Percentiles rank a stretch among this genome's conserved stretches.
These are phyloP conservation scores for Cucurbita argyrosperma DNA, from an alignment of 306 rosid genomes.

Conservation along the genomic window DNA sequence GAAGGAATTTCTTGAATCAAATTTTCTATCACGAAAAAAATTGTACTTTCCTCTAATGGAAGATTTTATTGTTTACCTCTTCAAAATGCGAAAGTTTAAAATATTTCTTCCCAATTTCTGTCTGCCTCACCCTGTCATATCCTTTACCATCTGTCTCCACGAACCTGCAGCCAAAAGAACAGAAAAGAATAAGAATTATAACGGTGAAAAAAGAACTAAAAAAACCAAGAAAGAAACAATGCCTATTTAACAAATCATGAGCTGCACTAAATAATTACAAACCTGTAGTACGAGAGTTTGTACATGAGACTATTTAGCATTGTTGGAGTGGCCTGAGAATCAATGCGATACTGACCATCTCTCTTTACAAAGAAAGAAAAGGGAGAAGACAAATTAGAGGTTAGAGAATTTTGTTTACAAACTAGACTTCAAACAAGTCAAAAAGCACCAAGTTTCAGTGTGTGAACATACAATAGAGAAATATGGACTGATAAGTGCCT, in stretches of 20 bases:
- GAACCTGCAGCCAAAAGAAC: constrained; percentile 38
- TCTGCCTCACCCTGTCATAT: constrained; percentile 79
- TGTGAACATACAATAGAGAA: not conserved
- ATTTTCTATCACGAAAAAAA: not conserved
- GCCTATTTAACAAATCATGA: not conserved
- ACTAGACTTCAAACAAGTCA: not conserved
- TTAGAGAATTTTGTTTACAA: not conserved
- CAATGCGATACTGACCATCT: constrained; percentile 95
- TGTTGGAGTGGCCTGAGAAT: constrained; percentile 86
- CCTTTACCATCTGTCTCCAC: constrained; percentile 97
- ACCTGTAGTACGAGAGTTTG: constrained; percentile 97
- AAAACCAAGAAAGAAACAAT: constrained; percentile 1
- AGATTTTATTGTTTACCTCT: constrained; percentile 42
- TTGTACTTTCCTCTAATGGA: not conserved
- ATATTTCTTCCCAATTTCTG: constrained; percentile 91
- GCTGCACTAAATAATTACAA: constrained; percentile 13
- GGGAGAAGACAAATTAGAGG: not conserved
- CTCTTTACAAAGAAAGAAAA: constrained; percentile 32
- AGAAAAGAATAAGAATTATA: not conserved
- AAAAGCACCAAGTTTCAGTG: not conserved
- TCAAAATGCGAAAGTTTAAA: constrained; percentile 93
- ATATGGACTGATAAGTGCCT: not conserved
- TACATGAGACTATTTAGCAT: constrained; percentile 96
- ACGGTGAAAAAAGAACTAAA: not conserved
- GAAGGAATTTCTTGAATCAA: not conserved